Base-by-base conservation (phyloP, 2,329 filamentous ascomycete species). In the Ilyonectria robusta region DNA sequence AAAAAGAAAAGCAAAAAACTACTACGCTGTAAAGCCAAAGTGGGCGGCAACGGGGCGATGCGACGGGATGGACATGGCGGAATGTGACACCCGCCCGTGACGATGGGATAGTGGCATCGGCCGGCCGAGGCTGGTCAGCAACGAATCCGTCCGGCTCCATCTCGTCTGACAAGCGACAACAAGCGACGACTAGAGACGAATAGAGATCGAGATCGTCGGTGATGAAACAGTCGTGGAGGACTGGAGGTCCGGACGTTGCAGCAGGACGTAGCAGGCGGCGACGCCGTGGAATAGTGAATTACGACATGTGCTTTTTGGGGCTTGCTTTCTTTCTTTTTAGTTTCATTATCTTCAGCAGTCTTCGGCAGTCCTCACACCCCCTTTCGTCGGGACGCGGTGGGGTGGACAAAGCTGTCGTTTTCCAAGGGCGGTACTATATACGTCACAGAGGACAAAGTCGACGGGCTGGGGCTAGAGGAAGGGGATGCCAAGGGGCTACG, bases 221-320 rank as follows among this genome's bases (percentile, higher is more conserved):
- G 29, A 26, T 59, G 50, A 65, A 65, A 65, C 62, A 35, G 54
- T 56, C 62, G 50, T 65, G 50, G 50, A 42, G 40, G 15, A 42
- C 40, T 42, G 40, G 40, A 65, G 33, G 35, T 44, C 44, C 33
- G 48, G 42, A 50, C 42, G 50, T 65, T 59, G 50, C 62, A 60
- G 35, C 11, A 44, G n/a, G 15, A n/a, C 40, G 62, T 54, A 26
- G 48, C 44, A 63, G 29, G n/a, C 48, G 13, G 21, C 46, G 55
- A 33, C 53, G 55, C 26, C 42, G 62, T 35, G 31, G 37, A 15
- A 29, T 48, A 50, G 23, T 37, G 17, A 61, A 35, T 50, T 40
- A 51, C 35, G 53, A 40, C 63, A 40, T 21, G 53, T 57, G 21
- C 42, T 26, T 53, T 60, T 61, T 50, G 5, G 26, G n/a, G 17